Percentiles rank a stretch among this genome's conserved stretches.
These are phyloP conservation scores for Nicotiana noctiflora DNA, from an alignment of 257 asterid genomes.

Conservation along the genomic window DNA sequence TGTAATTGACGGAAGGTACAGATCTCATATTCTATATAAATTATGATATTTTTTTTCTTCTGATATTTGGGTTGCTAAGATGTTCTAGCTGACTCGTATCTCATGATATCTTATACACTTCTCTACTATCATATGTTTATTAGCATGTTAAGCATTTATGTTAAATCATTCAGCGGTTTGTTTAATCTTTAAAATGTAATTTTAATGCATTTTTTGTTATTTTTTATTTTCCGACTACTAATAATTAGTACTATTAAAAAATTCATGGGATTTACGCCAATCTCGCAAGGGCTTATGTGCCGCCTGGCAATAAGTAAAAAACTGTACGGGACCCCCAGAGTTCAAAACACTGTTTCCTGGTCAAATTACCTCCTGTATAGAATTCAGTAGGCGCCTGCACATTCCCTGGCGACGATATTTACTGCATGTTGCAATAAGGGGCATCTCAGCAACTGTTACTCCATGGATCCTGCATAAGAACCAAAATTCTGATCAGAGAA, in stretches of 20 bases:
- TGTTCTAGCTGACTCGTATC: neutral
- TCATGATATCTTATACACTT: neutral
- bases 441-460: conserved; percentile 87
- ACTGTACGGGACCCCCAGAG: neutral
- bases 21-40: neutral
- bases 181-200: neutral
- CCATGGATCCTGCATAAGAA: conserved; percentile 72
- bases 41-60: neutral
- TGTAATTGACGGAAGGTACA: neutral
- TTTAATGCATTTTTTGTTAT: neutral
- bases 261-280: neutral
- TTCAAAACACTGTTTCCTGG: neutral
- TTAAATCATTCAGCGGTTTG: neutral
- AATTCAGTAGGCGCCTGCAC: conserved; percentile 78
- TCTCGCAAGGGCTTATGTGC: neutral
- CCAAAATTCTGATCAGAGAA: conserved; percentile 8
- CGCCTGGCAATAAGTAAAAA: neutral
- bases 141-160: neutral
- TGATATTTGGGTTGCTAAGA: neutral
- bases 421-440: conserved; percentile 92
- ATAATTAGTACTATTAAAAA: neutral
- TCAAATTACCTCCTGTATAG: conserved; percentile 64
- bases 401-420: conserved; percentile 89
- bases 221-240: neutral
- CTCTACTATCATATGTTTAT: neutral